phyloP scores from a whole-genome alignment of 768 basidiomycete species.

The Epithele typhae region DNA sequence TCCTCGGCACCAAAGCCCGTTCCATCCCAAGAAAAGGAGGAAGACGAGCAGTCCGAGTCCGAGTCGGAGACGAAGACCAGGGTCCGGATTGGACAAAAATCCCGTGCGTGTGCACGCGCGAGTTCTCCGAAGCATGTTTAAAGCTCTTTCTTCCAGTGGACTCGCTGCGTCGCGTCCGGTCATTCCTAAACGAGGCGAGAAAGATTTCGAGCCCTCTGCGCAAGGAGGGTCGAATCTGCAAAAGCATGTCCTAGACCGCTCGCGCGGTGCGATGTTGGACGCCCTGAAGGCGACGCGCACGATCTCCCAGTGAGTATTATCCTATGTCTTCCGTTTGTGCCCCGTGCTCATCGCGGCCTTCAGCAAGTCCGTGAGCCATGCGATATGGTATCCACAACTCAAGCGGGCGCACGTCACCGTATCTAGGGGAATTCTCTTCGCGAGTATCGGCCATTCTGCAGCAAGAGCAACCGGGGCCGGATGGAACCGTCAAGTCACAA shows the following conservation, averaged over 20 bases:
- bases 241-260: conserved; percentile 71
- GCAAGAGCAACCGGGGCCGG: conserved; percentile 38
- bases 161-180: conserved; percentile 45
- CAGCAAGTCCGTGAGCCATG: conserved; percentile 79
- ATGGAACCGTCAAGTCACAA: conserved; percentile 39
- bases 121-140: conserved; percentile 38
- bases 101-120: conserved; percentile 37
- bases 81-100: conserved; percentile 83
- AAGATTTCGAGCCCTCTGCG: conserved; percentile 86
- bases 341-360: neutral
- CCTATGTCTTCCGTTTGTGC: neutral
- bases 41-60: conserved; percentile 42
- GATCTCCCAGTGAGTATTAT: conserved; percentile 65
- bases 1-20: conserved; percentile 27
- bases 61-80: conserved; percentile 68
- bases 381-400: conserved; percentile 69
- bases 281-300: conserved; percentile 70
- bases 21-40: conserved; percentile 33
- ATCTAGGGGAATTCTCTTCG: conserved; percentile 81
- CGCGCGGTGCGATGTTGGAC: conserved; percentile 83
- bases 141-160: neutral
- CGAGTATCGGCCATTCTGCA: conserved; percentile 75
- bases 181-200: conserved; percentile 95
- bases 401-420: conserved; percentile 62
- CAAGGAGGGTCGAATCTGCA: conserved; percentile 71